Conservation (phyloP, 177 flowering plant species). For the Tripterygium wilfordii region DNA sequence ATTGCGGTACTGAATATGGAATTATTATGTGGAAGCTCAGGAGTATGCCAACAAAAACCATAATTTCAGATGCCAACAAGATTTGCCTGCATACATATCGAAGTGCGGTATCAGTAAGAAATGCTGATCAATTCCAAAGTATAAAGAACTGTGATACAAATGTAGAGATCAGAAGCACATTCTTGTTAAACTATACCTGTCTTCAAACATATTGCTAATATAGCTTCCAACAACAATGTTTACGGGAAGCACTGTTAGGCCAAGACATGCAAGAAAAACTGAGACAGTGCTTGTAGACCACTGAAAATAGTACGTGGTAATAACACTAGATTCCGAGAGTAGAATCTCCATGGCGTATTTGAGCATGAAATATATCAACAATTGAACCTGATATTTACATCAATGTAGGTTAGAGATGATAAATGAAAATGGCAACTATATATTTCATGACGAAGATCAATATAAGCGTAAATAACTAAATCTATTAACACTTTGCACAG, state of each 20-base stretch:
- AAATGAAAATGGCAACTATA: too few relatives aligned
- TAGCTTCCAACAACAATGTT: conserved; percentile 85
- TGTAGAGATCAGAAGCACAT: background rate
- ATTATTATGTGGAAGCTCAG: conserved; percentile 57
- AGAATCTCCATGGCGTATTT: conserved; percentile 92
- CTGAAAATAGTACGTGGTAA: conserved; percentile 72
- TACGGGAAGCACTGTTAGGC: conserved; percentile 93
- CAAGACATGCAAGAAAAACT: conserved; percentile 84
- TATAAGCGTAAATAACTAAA: too few relatives aligned
- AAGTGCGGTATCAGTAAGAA: conserved; percentile 5
- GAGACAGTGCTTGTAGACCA: conserved; percentile 84
- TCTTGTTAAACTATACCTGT: conserved; percentile 53
- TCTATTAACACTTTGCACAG: too few relatives aligned
- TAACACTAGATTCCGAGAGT: conserved; percentile 89
- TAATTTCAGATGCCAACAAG: conserved; percentile 70
- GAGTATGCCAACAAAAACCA: conserved; percentile 71
- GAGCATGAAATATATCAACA: conserved; percentile 95
- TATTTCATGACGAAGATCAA: too few relatives aligned
- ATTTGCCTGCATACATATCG: conserved; percentile 69
- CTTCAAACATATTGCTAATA: conserved; percentile 91
- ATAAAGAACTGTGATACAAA: background rate
- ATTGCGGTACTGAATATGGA: conserved; percentile 72
- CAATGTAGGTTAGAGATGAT: too few relatives aligned
- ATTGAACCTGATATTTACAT: conserved; percentile 88
- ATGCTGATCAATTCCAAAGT: background rate